phyloP scores from a whole-genome alignment of 2,329 filamentous ascomycete species.

The Fusarium proliferatum region DNA sequence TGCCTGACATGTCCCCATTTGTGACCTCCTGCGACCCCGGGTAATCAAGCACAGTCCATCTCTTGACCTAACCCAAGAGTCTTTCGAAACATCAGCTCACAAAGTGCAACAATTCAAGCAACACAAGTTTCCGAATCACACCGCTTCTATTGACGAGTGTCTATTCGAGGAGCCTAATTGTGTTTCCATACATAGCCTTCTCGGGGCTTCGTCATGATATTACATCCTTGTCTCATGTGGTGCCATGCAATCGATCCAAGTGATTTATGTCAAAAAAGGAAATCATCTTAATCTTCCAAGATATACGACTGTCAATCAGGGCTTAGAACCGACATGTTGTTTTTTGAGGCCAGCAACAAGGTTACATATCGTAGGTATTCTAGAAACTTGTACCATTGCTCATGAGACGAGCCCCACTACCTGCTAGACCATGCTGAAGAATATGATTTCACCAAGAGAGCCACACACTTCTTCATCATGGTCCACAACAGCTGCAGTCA shows the following conservation, averaged over 20 bases:
- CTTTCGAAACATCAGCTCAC: slow-evolving; percentile 30
- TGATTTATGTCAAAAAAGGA: slow-evolving; percentile 1
- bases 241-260: slow-evolving; percentile 27
- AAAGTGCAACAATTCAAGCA: slow-evolving; percentile 2
- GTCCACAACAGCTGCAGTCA: slow-evolving; percentile 10
- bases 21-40: slow-evolving; percentile 1
- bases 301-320: not conserved
- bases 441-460: not conserved
- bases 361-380: not conserved
- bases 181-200: slow-evolving; percentile 2
- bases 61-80: slow-evolving; percentile 24
- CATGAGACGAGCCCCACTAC: not conserved
- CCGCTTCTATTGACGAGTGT: slow-evolving; percentile 18
- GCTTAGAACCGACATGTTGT: not conserved
- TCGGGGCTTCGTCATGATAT: slow-evolving; percentile 2
- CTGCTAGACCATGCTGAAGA: not conserved
- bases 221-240: slow-evolving; percentile 27
- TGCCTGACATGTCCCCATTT: slow-evolving; percentile 19
- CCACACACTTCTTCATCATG: not conserved
- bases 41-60: slow-evolving; percentile 36
- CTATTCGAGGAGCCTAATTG: slow-evolving; percentile 2
- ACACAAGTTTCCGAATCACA: slow-evolving; percentile 19
- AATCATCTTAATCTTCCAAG: not conserved
- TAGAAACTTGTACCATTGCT: not conserved
- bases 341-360: not conserved